Evolutionary conservation across 352 stramenopile species (phyloP).

Genomic region (Pythium coloratum): DNA sequence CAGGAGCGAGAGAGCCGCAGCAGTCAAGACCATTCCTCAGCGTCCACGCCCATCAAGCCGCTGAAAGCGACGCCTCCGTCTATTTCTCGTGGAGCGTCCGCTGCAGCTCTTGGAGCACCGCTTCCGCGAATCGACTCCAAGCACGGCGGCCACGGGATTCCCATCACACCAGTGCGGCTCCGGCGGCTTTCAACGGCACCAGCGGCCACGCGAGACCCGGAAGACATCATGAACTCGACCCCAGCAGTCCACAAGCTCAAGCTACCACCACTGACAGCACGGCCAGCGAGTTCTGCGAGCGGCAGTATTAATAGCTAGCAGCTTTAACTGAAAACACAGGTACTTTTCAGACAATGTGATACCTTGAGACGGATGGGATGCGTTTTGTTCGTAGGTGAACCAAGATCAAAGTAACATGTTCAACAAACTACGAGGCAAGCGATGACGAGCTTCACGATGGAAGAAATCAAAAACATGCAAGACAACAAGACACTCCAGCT

Average conservation of each 20-base stretch:
- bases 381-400: background rate
- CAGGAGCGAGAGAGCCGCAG: constrained; percentile 13
- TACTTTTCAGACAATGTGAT: background rate
- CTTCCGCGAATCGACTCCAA: constrained; percentile 26
- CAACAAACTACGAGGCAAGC: too few species aligned
- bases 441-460: too few species aligned
- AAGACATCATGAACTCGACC: constrained; percentile 17
- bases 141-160: constrained; percentile 24
- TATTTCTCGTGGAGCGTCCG: constrained; percentile 27
- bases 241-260: constrained; percentile 30
- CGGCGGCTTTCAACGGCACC: constrained; percentile 50
- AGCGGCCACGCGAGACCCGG: constrained; percentile 23
- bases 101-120: constrained; percentile 8
- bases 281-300: constrained; percentile 15
- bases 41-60: background rate
- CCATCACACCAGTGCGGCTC: constrained; percentile 37
- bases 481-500: too few species aligned
- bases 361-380: background rate
- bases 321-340: constrained; percentile 1
- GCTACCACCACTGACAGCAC: constrained; percentile 45
- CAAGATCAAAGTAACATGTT: background rate
- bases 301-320: background rate
- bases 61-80: constrained; percentile 3
- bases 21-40: constrained; percentile 1
- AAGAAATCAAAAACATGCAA: too few species aligned